Percentiles rank a stretch among this genome's conserved stretches.
phyloP scores from a whole-genome alignment of 2,329 filamentous ascomycete genomes.

The Metarhizium robertsii region DNA sequence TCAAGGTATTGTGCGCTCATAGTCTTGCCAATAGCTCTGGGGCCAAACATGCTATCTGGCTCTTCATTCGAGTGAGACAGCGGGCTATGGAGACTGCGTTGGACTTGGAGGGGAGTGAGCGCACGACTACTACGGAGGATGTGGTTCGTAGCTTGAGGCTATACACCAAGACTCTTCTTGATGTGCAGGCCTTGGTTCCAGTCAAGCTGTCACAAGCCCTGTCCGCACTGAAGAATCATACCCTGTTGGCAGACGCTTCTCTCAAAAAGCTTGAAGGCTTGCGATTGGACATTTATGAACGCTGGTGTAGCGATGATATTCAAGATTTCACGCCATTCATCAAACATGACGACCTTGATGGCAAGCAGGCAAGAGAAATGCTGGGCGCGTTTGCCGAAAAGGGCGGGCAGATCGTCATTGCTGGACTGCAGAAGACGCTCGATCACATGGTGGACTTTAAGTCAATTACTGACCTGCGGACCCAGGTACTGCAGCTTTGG shows the following conservation, averaged over 20 bases:
- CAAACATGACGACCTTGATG: slow-evolving; percentile 66
- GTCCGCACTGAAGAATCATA: slow-evolving; percentile 55
- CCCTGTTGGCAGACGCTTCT: slow-evolving; percentile 62
- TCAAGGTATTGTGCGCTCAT: slow-evolving; percentile 72
- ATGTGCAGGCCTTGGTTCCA: slow-evolving; percentile 69
- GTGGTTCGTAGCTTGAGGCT: slow-evolving; percentile 60
- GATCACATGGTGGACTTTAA: slow-evolving; percentile 55
- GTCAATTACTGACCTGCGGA: slow-evolving; percentile 59
- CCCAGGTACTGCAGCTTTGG: slow-evolving; percentile 64
- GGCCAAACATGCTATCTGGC: slow-evolving; percentile 65
- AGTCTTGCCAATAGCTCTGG: slow-evolving; percentile 74
- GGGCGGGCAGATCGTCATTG: slow-evolving; percentile 48
- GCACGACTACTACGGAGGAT: slow-evolving; percentile 30
- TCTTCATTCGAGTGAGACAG: slow-evolving; percentile 67
- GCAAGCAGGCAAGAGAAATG: slow-evolving; percentile 48
- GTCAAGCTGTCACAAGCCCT: slow-evolving; percentile 62
- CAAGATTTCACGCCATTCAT: slow-evolving; percentile 81
- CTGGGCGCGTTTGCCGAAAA: slow-evolving; percentile 55
- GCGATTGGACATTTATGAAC: slow-evolving; percentile 65
- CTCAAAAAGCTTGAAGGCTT: slow-evolving; percentile 60
- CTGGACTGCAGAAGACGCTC: slow-evolving; percentile 53
- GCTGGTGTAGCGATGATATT: slow-evolving; percentile 77
- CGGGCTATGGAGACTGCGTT: slow-evolving; percentile 58
- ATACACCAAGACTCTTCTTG: slow-evolving; percentile 67
- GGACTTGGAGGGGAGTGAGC: slow-evolving; percentile 35